Conservation (phyloP, 139 green algal species). For the Picochlorum sp. region DNA sequence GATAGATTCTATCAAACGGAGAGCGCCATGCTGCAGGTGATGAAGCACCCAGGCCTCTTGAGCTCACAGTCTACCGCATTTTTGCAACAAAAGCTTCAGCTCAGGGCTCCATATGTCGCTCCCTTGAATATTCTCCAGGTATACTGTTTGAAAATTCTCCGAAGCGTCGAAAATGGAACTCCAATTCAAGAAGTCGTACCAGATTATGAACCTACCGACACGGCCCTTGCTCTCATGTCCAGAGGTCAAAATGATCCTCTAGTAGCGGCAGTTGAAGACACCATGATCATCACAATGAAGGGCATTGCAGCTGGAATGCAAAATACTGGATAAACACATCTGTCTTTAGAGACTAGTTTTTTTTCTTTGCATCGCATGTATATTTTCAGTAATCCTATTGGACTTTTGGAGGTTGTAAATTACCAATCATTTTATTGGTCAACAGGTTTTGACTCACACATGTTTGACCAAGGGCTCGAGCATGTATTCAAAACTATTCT, state of each 20-base stretch:
- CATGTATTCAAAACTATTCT: no score
- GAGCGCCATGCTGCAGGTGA: constrained; percentile 43
- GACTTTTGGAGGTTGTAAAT: no score
- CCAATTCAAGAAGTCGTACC: constrained; percentile 10
- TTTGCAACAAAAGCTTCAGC: constrained; percentile 72
- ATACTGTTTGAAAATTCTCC: constrained; percentile 38
- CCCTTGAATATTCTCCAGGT: constrained; percentile 93
- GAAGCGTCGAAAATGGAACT: constrained; percentile 26
- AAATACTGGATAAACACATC: constrained; percentile 81
- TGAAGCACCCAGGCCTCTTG: constrained; percentile 58
- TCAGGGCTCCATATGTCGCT: constrained; percentile 84
- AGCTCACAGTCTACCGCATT: constrained; percentile 52
- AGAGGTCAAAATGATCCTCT: constrained; percentile 20
- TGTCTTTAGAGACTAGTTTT: background rate
- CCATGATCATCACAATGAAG: constrained; percentile 83
- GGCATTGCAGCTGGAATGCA: constrained; percentile 95
- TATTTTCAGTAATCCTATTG: background rate
- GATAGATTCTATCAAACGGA: constrained; percentile 43
- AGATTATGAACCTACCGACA: constrained; percentile 16
- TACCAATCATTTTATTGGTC: no score
- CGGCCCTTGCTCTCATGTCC: constrained; percentile 25
- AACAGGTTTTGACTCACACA: no score
- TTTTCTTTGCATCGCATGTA: background rate
- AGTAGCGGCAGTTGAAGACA: constrained; percentile 39
- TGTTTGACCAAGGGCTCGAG: no score